Conservation (phyloP, 2,329 filamentous ascomycete genomes). For the Colletotrichum simmondsii region DNA sequence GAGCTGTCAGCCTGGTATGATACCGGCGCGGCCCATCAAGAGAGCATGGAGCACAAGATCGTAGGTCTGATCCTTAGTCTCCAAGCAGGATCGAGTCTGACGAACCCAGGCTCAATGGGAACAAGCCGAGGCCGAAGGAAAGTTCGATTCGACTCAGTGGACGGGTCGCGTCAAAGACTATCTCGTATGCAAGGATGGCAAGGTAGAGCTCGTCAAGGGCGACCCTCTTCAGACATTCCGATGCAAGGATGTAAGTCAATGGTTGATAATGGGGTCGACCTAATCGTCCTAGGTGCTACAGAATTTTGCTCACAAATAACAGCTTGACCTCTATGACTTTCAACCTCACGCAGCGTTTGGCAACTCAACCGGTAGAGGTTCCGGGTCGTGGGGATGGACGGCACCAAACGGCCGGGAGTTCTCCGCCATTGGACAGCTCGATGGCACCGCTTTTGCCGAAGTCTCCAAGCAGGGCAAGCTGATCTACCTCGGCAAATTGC, state of each 20-base stretch:
- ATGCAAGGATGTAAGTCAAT: slow-evolving; percentile 47
- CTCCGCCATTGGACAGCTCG: slow-evolving; percentile 50
- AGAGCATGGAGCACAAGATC: slow-evolving; percentile 35
- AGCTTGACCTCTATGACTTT: slow-evolving; percentile 65
- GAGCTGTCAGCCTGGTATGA: slow-evolving; percentile 34
- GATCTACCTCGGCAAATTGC: slow-evolving; percentile 53
- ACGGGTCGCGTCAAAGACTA: slow-evolving; percentile 37
- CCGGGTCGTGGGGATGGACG: slow-evolving; percentile 52
- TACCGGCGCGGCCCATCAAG: slow-evolving; percentile 34
- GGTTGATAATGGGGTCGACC: background rate
- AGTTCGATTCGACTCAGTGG: slow-evolving; percentile 47
- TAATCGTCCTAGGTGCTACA: background rate
- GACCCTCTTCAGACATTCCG: slow-evolving; percentile 54
- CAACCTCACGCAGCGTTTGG: slow-evolving; percentile 61
- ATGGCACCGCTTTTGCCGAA: slow-evolving; percentile 56
- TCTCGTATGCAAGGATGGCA: slow-evolving; percentile 49
- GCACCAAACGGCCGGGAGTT: slow-evolving; percentile 54
- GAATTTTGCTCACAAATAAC: slow-evolving; percentile 1
- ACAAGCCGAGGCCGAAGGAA: slow-evolving; percentile 44
- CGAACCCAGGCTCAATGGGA: slow-evolving; percentile 43
- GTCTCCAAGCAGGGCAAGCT: slow-evolving; percentile 51
- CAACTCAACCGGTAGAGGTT: slow-evolving; percentile 44
- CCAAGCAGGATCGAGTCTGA: background rate
- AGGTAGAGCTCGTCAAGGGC: slow-evolving; percentile 51
- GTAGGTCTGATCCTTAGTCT: background rate